Conservation (phyloP, 345 rosid species). For the Ailanthus altissimus region DNA sequence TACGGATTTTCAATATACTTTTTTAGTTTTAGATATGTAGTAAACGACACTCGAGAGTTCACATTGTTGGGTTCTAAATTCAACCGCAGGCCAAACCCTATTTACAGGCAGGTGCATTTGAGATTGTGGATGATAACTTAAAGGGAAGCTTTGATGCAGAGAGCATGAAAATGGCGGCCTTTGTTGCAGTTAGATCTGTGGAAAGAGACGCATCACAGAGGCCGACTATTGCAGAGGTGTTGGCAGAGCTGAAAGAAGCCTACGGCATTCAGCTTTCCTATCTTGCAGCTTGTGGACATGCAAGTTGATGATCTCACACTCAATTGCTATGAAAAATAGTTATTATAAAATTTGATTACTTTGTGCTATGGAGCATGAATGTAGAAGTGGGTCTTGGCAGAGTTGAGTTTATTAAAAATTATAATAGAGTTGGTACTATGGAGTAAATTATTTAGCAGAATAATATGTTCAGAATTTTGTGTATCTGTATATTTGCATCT, state of each 20-base stretch:
- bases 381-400: neutral
- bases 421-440: neutral
- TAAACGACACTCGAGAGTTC: neutral
- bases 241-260: conserved; percentile 77
- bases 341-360: neutral
- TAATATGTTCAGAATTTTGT: neutral
- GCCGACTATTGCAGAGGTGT: conserved; percentile 59
- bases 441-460: conserved; percentile 15
- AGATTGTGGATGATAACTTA: conserved; percentile 73
- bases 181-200: conserved; percentile 59
- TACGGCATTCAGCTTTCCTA: conserved; percentile 73
- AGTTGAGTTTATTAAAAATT: neutral
- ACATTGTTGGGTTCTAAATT: neutral
- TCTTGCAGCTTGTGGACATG: conserved; percentile 60
- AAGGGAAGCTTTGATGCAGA: conserved; percentile 60
- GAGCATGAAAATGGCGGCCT: conserved; percentile 73
- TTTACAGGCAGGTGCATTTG: conserved; percentile 85
- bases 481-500: neutral
- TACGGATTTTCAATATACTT: neutral
- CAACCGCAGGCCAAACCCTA: conserved; percentile 79
- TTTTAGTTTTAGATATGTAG: neutral
- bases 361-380: neutral
- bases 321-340: no score
- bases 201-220: conserved; percentile 80
- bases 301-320: conserved; percentile 31